Evolutionary conservation across 257 asterid species (phyloP).

Genomic region (Plantago ovata): DNA sequence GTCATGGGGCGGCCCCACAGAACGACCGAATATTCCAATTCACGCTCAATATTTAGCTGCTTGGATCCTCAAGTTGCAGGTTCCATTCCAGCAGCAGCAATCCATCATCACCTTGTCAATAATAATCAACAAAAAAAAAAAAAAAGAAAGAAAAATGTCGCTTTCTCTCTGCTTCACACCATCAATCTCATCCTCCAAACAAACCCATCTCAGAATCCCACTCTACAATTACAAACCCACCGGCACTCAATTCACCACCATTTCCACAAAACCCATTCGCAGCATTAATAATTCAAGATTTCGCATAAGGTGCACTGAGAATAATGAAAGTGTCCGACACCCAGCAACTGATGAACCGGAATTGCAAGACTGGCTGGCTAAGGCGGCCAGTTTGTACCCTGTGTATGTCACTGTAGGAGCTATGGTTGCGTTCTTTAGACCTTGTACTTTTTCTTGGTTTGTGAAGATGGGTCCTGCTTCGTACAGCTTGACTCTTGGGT

Average conservation of each 20-base stretch:
- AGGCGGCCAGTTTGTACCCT: slow-evolving; percentile 80
- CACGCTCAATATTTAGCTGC: no score
- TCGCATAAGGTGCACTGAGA: slow-evolving; percentile 17
- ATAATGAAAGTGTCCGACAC: slow-evolving; percentile 22
- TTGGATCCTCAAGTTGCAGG: no score
- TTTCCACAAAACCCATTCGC: slow-evolving; percentile 22
- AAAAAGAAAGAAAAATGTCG: slow-evolving; percentile 32
- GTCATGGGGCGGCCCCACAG: no score
- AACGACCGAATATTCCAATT: no score
- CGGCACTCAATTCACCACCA: slow-evolving; percentile 19
- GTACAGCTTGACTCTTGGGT: slow-evolving; percentile 71
- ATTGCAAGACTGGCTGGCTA: slow-evolving; percentile 57
- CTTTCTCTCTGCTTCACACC: slow-evolving; percentile 46
- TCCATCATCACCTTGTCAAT: no score
- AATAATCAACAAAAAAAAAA: no score
- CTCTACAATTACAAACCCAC: slow-evolving; percentile 30
- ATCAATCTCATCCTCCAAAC: slow-evolving; percentile 21
- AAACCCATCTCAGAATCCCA: slow-evolving; percentile 24
- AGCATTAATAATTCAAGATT: slow-evolving; percentile 19
- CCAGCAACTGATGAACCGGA: slow-evolving; percentile 37
- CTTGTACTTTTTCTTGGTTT: slow-evolving; percentile 75
- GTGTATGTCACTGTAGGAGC: slow-evolving; percentile 81
- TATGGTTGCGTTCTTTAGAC: slow-evolving; percentile 53
- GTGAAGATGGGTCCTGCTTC: slow-evolving; percentile 65
- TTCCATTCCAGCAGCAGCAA: no score